Evolutionary conservation across 306 rosid species (phyloP).

Genomic region (Adenanthera pavonina): DNA sequence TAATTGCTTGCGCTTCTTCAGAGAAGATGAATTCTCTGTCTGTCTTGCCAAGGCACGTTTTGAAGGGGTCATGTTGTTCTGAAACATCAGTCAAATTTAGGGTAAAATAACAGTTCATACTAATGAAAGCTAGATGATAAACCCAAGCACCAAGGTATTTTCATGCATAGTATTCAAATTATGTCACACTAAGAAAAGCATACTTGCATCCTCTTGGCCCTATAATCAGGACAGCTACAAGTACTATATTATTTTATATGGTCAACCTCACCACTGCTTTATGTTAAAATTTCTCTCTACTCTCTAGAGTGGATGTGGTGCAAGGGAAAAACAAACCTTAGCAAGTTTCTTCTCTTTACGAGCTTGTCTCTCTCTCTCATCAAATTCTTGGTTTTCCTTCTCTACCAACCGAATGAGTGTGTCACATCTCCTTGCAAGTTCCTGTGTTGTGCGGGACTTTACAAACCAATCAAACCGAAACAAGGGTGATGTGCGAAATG

Average conservation of each 20-base stretch:
- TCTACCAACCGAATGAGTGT: slow-evolving; percentile 92
- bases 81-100: slow-evolving; percentile 39
- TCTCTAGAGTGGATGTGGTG: not conserved
- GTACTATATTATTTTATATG: not conserved
- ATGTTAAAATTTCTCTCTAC: not conserved
- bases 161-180: not conserved
- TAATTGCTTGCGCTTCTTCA: slow-evolving; percentile 86
- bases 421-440: slow-evolving; percentile 97
- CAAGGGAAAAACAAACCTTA: slow-evolving; percentile 59
- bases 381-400: slow-evolving; percentile 97
- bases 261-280: not conserved
- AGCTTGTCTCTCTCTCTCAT: slow-evolving; percentile 98
- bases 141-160: not conserved
- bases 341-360: slow-evolving; percentile 99
- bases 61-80: slow-evolving; percentile 84
- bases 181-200: not conserved
- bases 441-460: slow-evolving; percentile 98
- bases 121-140: not conserved
- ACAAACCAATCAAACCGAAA: slow-evolving; percentile 99
- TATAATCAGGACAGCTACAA: not conserved
- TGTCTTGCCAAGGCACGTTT: slow-evolving; percentile 80
- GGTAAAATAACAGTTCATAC: slow-evolving; percentile 8
- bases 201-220: not conserved
- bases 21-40: slow-evolving; percentile 65
- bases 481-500: slow-evolving; percentile 92